Evolutionary conservation across 2,329 filamentous ascomycete species (phyloP), one percentile per base, ranked within the genome.

Genomic region (Ascocoryne sarcoides): DNA sequence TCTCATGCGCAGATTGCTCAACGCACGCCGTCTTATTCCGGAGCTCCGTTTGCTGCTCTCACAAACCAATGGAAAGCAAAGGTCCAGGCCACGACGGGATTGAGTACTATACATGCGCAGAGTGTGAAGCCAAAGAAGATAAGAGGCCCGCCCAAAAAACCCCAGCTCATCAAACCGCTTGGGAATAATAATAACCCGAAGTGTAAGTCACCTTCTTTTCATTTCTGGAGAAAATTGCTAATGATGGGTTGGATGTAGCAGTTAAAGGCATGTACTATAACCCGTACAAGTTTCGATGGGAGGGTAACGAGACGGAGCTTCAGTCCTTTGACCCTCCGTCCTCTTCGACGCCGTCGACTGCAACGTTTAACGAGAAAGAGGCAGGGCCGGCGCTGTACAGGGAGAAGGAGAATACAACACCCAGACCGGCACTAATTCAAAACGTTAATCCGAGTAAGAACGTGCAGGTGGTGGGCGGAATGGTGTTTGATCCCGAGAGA

Each of bases 191-290:
- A 83, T 53, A 82, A 86, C 52, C 71, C 82, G 23, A 94, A 90
- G 68, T 81, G 87, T 93, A 71, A 69, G 78, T 69, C 49, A 32
- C 21, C 18, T 20, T 32, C 32, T 10, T 23, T 32, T n/a, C n/a
- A 10, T 30, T 4, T 15, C 18, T 12, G 26, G n/a, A n/a, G 8
- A 4, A 14, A 26, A 26, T 34, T n/a, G n/a, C n/a, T n/a, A n/a
- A n/a, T n/a, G n/a, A n/a, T n/a, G n/a, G n/a, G n/a, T n/a, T n/a
- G n/a, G n/a, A n/a, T n/a, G n/a, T 48, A 90, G 86, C 81, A 56
- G 75, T 95, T 45, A 92, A 95, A 62, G 92, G 90, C 49, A 98
- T 98, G 92, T 82, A 79, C 40, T 98, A 95, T 61, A 96, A 98
- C 57, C 86, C 92, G 5, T 69, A 74, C 19, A 84, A 85, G 7